Conservation (phyloP, 441 rosid species). For the Sinapis alba region DNA sequence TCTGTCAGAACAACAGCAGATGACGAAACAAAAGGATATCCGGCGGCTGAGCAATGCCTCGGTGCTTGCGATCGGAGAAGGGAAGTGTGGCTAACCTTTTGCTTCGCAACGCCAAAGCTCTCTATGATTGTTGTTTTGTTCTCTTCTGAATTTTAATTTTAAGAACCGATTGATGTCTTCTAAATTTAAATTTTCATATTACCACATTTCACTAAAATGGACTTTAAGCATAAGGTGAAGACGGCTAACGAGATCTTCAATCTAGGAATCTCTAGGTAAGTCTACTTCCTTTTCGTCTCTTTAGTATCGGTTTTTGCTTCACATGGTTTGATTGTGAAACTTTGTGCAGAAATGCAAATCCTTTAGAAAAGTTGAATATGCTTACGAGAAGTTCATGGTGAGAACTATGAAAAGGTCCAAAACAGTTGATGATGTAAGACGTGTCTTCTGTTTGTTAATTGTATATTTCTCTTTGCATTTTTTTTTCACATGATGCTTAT, state of each 20-base stretch:
- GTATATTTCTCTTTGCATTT: neutral
- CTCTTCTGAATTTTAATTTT: too few relatives aligned
- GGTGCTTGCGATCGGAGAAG: too few relatives aligned
- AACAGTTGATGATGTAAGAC: conserved; percentile 51
- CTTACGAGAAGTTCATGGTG: conserved; percentile 60
- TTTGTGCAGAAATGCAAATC: conserved; percentile 61
- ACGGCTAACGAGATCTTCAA: conserved; percentile 74
- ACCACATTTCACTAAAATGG: too few relatives aligned
- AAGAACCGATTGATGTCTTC: too few relatives aligned
- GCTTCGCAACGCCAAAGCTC: too few relatives aligned
- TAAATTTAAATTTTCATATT: too few relatives aligned
- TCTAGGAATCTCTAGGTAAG: conserved; percentile 72
- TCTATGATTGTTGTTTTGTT: too few relatives aligned
- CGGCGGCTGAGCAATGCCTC: too few relatives aligned
- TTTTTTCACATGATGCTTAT: neutral
- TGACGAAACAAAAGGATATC: too few relatives aligned
- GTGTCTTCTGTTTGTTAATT: too few relatives aligned
- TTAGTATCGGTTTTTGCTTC: neutral
- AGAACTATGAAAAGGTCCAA: conserved; percentile 57
- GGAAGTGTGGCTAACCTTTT: too few relatives aligned
- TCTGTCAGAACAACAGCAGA: too few relatives aligned
- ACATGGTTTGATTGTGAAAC: conserved; percentile 13
- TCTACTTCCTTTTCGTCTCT: neutral
- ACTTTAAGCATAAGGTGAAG: conserved; percentile 70
- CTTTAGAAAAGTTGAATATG: conserved; percentile 66